A percentile compares a stretch with the other conserved stretches of the same genome.
Evolutionary conservation across 768 basidiomycete species (phyloP).

Genomic region (Pulveroboletus sp.): DNA sequence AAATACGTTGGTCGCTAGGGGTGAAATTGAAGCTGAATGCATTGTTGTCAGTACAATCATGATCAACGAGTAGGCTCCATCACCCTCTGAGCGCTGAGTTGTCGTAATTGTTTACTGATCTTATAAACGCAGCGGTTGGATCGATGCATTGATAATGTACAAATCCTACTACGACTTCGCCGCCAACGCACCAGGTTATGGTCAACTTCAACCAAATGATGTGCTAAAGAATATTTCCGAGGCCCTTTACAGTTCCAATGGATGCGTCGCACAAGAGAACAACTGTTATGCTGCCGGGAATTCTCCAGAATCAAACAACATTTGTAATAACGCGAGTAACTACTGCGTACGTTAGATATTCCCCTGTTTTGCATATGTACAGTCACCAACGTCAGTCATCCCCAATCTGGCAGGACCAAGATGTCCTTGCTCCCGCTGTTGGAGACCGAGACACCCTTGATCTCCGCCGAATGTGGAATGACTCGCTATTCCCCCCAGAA

Average conservation of each 20-base stretch:
- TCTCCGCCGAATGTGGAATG: slow-evolving; percentile 53
- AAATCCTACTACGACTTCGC: slow-evolving; percentile 62
- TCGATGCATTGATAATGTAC: slow-evolving; percentile 62
- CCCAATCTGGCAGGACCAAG: slow-evolving; percentile 37
- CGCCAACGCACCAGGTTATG: slow-evolving; percentile 62
- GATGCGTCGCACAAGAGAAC: slow-evolving; percentile 54
- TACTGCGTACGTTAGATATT: slow-evolving; percentile 48
- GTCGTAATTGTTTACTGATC: background rate
- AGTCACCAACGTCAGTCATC: background rate
- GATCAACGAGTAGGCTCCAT: slow-evolving; percentile 65
- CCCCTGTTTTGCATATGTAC: too few relatives aligned
- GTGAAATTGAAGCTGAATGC: slow-evolving; percentile 45
- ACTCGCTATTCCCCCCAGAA: slow-evolving; percentile 53
- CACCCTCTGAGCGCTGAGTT: background rate
- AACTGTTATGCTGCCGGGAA: slow-evolving; percentile 58
- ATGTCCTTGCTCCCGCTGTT: slow-evolving; percentile 50
- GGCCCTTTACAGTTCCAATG: slow-evolving; percentile 45
- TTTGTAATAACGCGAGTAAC: slow-evolving; percentile 50
- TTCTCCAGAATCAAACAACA: slow-evolving; percentile 41
- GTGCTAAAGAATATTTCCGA: slow-evolving; percentile 47
- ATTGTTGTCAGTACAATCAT: slow-evolving; percentile 58
- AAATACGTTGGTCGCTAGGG: slow-evolving; percentile 48
- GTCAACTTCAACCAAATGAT: slow-evolving; percentile 50
- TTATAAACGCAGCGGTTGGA: slow-evolving; percentile 55
- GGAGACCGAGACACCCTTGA: slow-evolving; percentile 55